A percentile compares a stretch with the other conserved stretches of the same genome.
These are phyloP conservation scores for Sporothrix luriei DNA, from an alignment of 2,329 filamentous ascomycete species.

Conservation along the genomic window DNA sequence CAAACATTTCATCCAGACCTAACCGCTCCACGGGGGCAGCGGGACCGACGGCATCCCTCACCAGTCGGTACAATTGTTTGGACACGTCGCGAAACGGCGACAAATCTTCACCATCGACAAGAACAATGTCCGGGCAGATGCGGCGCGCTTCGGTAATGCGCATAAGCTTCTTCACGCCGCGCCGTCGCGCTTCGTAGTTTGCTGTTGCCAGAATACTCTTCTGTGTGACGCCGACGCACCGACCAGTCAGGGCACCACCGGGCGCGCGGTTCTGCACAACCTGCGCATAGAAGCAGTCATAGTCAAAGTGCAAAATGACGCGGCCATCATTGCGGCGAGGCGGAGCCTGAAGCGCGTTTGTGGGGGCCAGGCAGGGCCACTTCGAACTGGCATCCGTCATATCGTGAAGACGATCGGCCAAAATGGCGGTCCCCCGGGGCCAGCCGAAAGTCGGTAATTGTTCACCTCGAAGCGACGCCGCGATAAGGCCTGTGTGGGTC, in stretches of 20 bases:
- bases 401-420: background rate
- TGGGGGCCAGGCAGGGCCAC: background rate
- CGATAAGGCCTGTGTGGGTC: background rate
- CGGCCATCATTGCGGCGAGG: constrained; percentile 59
- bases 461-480: background rate
- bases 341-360: background rate
- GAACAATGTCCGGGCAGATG: constrained; percentile 79
- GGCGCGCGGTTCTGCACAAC: constrained; percentile 79
- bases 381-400: background rate
- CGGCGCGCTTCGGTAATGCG: constrained; percentile 78
- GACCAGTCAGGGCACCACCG: constrained; percentile 57
- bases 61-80: constrained; percentile 74
- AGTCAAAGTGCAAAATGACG: constrained; percentile 81
- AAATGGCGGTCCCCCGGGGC: background rate
- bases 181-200: constrained; percentile 85
- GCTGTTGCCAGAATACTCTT: constrained; percentile 92
- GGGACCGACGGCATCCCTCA: constrained; percentile 72
- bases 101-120: constrained; percentile 84
- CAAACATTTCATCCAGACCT: constrained; percentile 86
- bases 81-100: constrained; percentile 83
- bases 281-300: constrained; percentile 93
- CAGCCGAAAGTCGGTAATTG: background rate
- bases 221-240: constrained; percentile 83
- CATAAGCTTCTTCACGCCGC: constrained; percentile 79
- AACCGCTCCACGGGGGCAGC: constrained; percentile 75